Conservation (phyloP, 768 basidiomycete genomes). For the Rhizopogon vinicolor region DNA sequence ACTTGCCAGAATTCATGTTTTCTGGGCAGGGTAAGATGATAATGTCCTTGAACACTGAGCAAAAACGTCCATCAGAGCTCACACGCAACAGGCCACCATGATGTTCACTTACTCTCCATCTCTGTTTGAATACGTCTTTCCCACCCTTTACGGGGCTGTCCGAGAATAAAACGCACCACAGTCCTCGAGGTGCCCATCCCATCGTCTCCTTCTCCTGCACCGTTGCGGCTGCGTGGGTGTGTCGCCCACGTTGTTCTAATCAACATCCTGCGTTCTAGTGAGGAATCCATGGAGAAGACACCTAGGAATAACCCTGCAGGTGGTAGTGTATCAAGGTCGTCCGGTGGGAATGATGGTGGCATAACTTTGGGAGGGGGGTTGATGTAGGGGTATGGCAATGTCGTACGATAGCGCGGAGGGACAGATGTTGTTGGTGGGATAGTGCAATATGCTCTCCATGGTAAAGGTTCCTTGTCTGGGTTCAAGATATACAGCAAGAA, state of each 20-base stretch:
- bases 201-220: conserved; percentile 64
- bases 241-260: conserved; percentile 89
- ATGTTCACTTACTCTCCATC: conserved; percentile 72
- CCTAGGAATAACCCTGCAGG: conserved; percentile 88
- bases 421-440: conserved; percentile 48
- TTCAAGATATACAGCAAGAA: conserved; percentile 90
- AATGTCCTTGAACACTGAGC: conserved; percentile 80
- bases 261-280: conserved; percentile 79
- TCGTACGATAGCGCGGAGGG: conserved; percentile 37
- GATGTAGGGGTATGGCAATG: conserved; percentile 35
- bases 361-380: conserved; percentile 23
- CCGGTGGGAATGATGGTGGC: conserved; percentile 61
- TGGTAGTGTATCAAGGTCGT: conserved; percentile 64
- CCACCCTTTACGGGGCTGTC: conserved; percentile 76
- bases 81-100: neutral
- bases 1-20: conserved; percentile 97
- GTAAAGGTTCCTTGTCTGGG: conserved; percentile 91
- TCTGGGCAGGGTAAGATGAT: conserved; percentile 79
- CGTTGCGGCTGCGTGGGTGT: conserved; percentile 72
- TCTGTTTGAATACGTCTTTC: conserved; percentile 79
- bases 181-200: conserved; percentile 78
- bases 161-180: conserved; percentile 85
- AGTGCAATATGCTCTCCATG: conserved; percentile 92
- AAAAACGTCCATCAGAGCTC: conserved; percentile 4
- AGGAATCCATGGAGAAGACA: conserved; percentile 85